Evolutionary conservation across 805 yeast species (phyloP), one percentile per base, ranked within the genome.

Genomic region (Kluyveromyces dobzhanskii): DNA sequence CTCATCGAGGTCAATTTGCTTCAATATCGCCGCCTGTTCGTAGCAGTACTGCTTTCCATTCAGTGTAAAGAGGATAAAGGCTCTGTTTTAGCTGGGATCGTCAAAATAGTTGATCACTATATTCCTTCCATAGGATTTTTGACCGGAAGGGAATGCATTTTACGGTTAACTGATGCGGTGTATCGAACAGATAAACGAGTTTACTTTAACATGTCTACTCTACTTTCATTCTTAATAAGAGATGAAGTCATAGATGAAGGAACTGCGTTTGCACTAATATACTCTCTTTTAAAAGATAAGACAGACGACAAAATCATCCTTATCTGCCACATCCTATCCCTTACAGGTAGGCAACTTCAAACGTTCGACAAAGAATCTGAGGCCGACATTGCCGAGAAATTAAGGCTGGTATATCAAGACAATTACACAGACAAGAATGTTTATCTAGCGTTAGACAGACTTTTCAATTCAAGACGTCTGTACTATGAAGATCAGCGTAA

Each of bases 91-190:
- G 76, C 87, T 0, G 62, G 82, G 1, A 49, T 86, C 26, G 67
- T 73, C 0, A 68, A 80, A 2, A 68, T 80, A 1, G 37, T 86
- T 9, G 81, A 83, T 56, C 70, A 82, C 4, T 75, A 80, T 46
- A 55, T 84, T 3, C 92, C 94, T 0, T 72, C 72, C 26, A 60
- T 85, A 13, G 95, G 94, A 2, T 71, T 71, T 40, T 54, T 80
- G 4, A 45, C 83, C 24, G 54, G 70, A 0, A 51, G 67, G 7
- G 65, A 92, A 43, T 57, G 80, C 19, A 62, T 81, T 1, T 49
- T 77, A 3, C 77, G 70, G 41, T 84, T 85, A 58, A 69, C 78
- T 32, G 66, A 69, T 44, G 70, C 70, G 0, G 79, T 65, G 56
- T 63, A 66, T 47, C 52, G 64, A 17, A 68, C 71, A 41, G 70